Evolutionary conservation across 306 rosid genomes (phyloP), one percentile per base, ranked within the genome.

Genomic region (Cajanus cajan): DNA sequence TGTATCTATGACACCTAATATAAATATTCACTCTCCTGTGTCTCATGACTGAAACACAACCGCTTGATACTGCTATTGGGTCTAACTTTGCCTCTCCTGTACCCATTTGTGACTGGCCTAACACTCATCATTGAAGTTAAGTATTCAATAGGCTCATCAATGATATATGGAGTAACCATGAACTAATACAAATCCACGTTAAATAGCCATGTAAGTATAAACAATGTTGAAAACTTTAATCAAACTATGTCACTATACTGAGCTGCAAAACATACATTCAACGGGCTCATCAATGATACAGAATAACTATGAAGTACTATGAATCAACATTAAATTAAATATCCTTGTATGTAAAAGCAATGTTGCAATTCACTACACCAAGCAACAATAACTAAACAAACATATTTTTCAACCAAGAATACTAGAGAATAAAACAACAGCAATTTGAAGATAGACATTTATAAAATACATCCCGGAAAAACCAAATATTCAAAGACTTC

Each of bases 391-490:
- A 50, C 50, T 7, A 57, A 8, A 76, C 18, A 57, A 19, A 18
- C 63, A 36, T 1, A 40, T 14, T 43, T 45, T 18, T 2, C 65
- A 45, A 61, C 64, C 37, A 18, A 58, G 22, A 33, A 18, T 18
- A 68, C 55, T 57, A n/a, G 54, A 55, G 33, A 50, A 12, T 74
- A 59, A 57, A 34, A 57, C 19, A 15, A 31, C 47, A 58, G 55
- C 40, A 34, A 21, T 51, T 71, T 64, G 16, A 51, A 68, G 31
- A 82, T 37, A 12, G 52, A 77, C 54, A 62, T 40, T 28, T 62
- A 77, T 18, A 25, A 33, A 77, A 78, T 54, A 40, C 6, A 44
- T 68, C 24, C 14, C 4, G 47, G 8, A 13, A 66, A 68, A 24
- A 45, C 14, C 78, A 58, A 31, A 70, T 62, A 43, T 31, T 63